Base-by-base conservation (phyloP, 306 rosid genomes). In the Carpinus viminea region DNA sequence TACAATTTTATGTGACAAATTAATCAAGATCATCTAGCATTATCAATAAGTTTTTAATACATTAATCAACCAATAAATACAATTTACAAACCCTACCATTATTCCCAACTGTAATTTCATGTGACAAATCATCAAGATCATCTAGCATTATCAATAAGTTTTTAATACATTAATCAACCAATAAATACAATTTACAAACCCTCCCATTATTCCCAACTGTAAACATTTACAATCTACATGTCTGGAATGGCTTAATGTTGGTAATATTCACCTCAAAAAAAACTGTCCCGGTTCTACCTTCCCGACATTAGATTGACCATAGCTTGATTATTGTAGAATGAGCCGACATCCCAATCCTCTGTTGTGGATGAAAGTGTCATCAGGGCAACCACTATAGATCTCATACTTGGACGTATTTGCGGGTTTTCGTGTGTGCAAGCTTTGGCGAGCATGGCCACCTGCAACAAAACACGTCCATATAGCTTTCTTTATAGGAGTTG, bases 401-500 rank as follows among this genome's bases (percentile, higher is more conserved):
- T 87, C 98, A 92, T 94, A 71, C 93, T 88, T 17, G 97, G 98
- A 0, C 98, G 93, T 76, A 92, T 81, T 7, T 85, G 87, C 52
- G 96, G 91, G 56, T 91, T 90, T 60, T 94, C 97, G 45, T 90
- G 87, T 13, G 97, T 93, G 70, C 98, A 92, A 15, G 91, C 97
- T 78, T 87, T 89, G 11, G 90, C 98, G 12, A 90, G 94, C 74
- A 89, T 89, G 8, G 89, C 91, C 86, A 89, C 81, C 97, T 92
- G 92, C 85, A 85, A 38, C 74, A 73, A 79, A 70, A 77, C 50
- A 75, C 8, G 81, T 76, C 48, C 69, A 16, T 20, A 17, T n/a
- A n/a, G n/a, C n/a, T n/a, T n/a, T 7, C 38, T 74, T 72, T 41
- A 57, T 47, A 47, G 57, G 51, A 73, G 2, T 52, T 78, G 75